These are phyloP conservation scores for Avena eriantha DNA, from an alignment of 176 grass and related monocot genomes.

Conservation along the genomic window DNA sequence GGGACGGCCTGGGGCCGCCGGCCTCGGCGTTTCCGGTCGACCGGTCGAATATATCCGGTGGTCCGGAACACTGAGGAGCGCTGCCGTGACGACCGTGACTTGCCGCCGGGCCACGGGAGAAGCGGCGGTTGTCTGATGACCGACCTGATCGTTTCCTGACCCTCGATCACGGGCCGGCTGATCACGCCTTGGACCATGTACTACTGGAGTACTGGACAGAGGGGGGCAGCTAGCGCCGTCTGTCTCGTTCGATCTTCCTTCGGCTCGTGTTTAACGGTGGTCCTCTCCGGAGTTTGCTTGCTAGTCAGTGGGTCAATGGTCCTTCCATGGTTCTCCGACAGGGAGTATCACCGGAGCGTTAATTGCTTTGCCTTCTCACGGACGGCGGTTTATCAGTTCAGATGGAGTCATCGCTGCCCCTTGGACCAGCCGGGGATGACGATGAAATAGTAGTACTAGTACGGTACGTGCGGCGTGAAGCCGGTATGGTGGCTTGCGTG, in stretches of 20 bases:
- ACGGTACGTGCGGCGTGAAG: background rate
- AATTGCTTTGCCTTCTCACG: constrained; percentile 17
- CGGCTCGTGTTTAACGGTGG: background rate
- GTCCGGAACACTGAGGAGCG: background rate
- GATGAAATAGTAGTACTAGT: background rate
- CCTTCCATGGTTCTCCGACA: background rate
- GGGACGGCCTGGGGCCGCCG: background rate
- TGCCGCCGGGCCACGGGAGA: background rate
- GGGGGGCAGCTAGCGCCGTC: background rate
- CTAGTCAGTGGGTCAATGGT: background rate
- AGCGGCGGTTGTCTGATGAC: background rate
- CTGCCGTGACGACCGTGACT: background rate
- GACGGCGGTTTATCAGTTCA: background rate
- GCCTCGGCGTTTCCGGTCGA: background rate
- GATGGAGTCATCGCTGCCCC: background rate
- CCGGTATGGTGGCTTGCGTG: background rate
- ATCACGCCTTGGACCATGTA: constrained; percentile 21
- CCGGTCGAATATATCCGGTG: background rate
- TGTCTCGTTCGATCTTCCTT: background rate
- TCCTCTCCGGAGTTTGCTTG: background rate
- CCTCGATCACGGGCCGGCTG: constrained; percentile 30
- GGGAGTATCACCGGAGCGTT: background rate
- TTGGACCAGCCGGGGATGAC: background rate
- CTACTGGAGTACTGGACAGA: background rate
- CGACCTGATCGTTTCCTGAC: background rate